Percentiles rank a stretch among this genome's conserved stretches.
phyloP scores from a whole-genome alignment of 306 rosid genomes.

The Cicer bijugum region DNA sequence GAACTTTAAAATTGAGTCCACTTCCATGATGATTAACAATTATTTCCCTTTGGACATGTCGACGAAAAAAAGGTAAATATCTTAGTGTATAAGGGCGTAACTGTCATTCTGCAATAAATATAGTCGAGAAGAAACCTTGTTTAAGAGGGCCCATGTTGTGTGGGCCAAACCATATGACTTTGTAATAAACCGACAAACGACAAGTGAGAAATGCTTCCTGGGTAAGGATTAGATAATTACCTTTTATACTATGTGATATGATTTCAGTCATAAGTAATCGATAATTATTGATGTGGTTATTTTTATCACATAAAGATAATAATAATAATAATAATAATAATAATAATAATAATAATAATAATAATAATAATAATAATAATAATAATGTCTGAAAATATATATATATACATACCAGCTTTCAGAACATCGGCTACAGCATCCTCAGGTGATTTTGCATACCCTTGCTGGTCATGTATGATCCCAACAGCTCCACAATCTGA shows the following conservation, averaged over 20 bases:
- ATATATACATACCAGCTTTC: constrained; percentile 62
- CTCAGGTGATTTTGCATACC: constrained; percentile 68
- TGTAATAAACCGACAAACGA: constrained; percentile 35
- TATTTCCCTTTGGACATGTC: background rate
- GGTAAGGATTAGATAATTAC: background rate
- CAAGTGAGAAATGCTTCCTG: constrained; percentile 32
- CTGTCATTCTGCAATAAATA: background rate
- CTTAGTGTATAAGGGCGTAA: background rate
- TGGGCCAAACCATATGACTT: constrained; percentile 32
- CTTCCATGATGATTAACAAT: background rate
- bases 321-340: too few relatives aligned
- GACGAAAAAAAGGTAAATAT: background rate
- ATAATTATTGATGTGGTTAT: background rate
- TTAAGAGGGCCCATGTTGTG: background rate
- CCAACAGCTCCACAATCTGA: constrained; percentile 92
- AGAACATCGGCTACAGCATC: constrained; percentile 85
- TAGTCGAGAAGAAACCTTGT: background rate
- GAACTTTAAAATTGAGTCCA: too few relatives aligned
- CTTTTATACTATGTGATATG: background rate
- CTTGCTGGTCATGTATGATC: constrained; percentile 58
- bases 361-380: background rate
- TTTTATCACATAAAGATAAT: background rate
- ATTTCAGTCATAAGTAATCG: background rate
- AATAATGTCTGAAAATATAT: background rate
- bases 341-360: too few relatives aligned